phyloP scores from a whole-genome alignment of 2,329 filamentous ascomycete species.

The Diaporthe amygdali region DNA sequence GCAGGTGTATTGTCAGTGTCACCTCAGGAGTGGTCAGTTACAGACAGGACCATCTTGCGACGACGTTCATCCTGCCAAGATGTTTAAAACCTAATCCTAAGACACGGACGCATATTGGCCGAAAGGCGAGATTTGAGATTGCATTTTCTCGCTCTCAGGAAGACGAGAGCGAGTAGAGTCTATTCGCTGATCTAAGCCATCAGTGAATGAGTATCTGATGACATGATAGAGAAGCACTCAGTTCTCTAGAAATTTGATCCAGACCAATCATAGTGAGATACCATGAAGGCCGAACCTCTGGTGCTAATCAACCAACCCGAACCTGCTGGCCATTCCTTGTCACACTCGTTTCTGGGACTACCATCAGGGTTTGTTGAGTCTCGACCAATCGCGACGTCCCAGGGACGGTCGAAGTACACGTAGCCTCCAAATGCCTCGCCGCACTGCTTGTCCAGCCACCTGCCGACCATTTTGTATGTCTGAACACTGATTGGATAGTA shows the following conservation, averaged over 20 bases:
- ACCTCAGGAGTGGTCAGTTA: background rate
- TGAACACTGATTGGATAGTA: background rate
- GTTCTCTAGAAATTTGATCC: background rate
- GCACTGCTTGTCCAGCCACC: background rate
- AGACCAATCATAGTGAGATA: background rate
- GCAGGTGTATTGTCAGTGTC: no score
- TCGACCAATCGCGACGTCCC: background rate
- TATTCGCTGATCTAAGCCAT: background rate
- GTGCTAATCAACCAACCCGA: background rate
- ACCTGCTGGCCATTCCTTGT: no score
- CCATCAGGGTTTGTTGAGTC: background rate
- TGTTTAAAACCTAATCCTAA: background rate
- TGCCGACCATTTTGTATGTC: background rate
- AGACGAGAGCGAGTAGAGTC: background rate
- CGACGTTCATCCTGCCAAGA: constrained; percentile 8
- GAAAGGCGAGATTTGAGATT: background rate
- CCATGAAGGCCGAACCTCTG: no score
- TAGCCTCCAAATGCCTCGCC: background rate
- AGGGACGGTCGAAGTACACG: background rate
- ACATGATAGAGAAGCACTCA: background rate
- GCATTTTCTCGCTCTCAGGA: background rate
- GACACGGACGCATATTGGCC: constrained; percentile 12
- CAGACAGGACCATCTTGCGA: background rate
- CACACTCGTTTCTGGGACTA: background rate
- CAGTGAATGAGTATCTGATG: background rate